A percentile compares a stretch with the other conserved stretches of the same genome.
phyloP scores from a whole-genome alignment of 176 grass and related monocot species.

The Oryza meyeriana region DNA sequence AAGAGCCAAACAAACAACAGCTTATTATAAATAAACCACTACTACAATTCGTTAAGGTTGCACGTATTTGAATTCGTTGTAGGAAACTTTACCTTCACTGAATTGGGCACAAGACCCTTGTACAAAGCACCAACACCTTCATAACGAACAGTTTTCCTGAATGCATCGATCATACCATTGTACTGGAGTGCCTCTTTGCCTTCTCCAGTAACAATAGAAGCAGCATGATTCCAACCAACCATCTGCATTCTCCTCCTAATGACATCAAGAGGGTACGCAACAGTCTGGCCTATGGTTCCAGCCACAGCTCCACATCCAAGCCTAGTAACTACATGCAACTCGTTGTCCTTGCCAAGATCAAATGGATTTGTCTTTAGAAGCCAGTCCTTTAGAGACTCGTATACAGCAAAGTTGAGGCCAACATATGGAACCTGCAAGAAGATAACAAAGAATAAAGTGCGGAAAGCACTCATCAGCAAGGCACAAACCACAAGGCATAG shows the following conservation, averaged over 20 bases:
- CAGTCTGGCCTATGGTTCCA: conserved; percentile 91
- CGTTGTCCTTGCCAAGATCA: conserved; percentile 71
- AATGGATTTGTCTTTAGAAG: conserved; percentile 61
- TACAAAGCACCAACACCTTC: conserved; percentile 90
- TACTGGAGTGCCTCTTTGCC: conserved; percentile 70
- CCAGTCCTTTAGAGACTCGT: conserved; percentile 94
- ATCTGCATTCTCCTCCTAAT: conserved; percentile 99
- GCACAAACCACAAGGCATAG: background rate
- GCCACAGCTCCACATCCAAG: conserved; percentile 86
- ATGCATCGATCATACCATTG: conserved; percentile 91
- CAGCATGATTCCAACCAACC: conserved; percentile 91
- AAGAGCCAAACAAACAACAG: background rate
- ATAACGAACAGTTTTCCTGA: conserved; percentile 78
- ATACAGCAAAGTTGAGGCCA: conserved; percentile 94
- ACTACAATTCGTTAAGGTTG: background rate
- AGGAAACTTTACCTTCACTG: conserved; percentile 71
- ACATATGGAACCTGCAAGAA: conserved; percentile 82
- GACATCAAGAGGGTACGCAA: conserved; percentile 97
- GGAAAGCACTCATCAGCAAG: background rate
- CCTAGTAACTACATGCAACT: conserved; percentile 65
- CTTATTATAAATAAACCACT: background rate
- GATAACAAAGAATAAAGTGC: conserved; percentile 11
- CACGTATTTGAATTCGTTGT: background rate
- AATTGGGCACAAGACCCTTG: conserved; percentile 98
- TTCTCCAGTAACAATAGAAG: conserved; percentile 71